Base-by-base conservation (phyloP, 805 yeast genomes). In the Schwanniomyces sp. region DNA sequence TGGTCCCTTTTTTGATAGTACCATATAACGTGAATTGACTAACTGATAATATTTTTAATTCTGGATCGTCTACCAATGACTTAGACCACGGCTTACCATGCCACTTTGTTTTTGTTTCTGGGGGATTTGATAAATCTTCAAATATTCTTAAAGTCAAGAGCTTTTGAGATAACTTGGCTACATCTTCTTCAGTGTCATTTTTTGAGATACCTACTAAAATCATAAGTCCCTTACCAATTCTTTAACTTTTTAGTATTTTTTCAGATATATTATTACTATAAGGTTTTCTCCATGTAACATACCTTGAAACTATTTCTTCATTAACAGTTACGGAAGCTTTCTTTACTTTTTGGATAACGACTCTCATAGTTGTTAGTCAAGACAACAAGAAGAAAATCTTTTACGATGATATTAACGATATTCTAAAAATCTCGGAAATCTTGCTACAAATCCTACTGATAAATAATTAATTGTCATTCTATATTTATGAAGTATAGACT, bases 1-100 rank as follows among this genome's bases (percentile, higher is more conserved):
- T 92, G 1, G 96, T 78, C 10, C 97, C 98, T 63, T 94, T 94
- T 54, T 82, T 86, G 17, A 94, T 81, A 37, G 80, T 86, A 0
- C 90, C 99, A 63, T 86, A 82, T 36, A 94, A 72, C 0, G 99
- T 94, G 69, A 94, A 94, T 62, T 94, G 99, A 2, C 97, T 89
- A 0, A 94, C 92, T 2, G 95, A 86, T 7, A 94, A 67, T 4
- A 94, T 83, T 57, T 86, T 86, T 11, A 90, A 95, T 2, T 76
- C 66, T 16, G 79, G 69, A 41, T 90, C 95, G 14, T 72, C 78
- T 1, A 85, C 76, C 30, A 82, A 77, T 27, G 66, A 61, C 56
- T 79, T 79, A 53, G 84, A 83, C 99, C 99, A 94, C 4, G 87
- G 86, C 50, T 76, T 79, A 0, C 82, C 85, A n/a, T 58, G 63